Base-by-base conservation (phyloP, 2,329 filamentous ascomycete genomes). In the Diaporthe aspalathi region DNA sequence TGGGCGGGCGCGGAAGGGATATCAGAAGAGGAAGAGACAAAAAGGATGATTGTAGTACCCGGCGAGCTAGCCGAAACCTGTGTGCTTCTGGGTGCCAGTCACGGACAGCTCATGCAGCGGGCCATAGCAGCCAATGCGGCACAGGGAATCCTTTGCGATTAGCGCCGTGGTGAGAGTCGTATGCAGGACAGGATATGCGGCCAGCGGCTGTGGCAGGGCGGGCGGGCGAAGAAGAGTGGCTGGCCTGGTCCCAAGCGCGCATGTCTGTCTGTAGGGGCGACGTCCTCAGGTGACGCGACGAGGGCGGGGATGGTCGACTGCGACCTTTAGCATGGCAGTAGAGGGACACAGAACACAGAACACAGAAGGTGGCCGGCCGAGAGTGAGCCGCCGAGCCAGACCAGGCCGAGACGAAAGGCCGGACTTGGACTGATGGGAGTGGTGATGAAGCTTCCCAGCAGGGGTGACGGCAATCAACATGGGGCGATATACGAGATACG, bases 1-100 rank as follows among this genome's bases (percentile, higher is more conserved):
- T 56, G 35, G 65, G 75, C 74, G 77, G 74, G 77, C 74, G 74
- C 74, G 73, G 75, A 17, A 24, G 74, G 73, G 73, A 76, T 74
- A 73, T 74, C 73, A 73, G 75, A 73, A 73, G 72, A 73, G 73
- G 72, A 9, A 71, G 73, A 70, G 70, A 49, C 72, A 68, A 74
- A 71, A 74, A 74, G 72, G 74, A 74, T 38, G 50, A 45, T 24
- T 56, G 40, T 53, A 54, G 70, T 22, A 63, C 62, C 45, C 38
- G 68, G 68, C 60, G 40, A 43, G 11, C 68, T 56, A 67, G 57
- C 69, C 32, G 40, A 53, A 66, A 52, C 35, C 49, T 72, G 70
- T 60, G 67, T 67, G 38, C 68, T 43, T 65, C 60, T 50, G 38
- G 43, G 60, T 63, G 67, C 72, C 67, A 67, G 62, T 66, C 50